These are phyloP conservation scores for Eucalyptus victrix DNA, from an alignment of 345 rosid species.

Conservation along the genomic window DNA sequence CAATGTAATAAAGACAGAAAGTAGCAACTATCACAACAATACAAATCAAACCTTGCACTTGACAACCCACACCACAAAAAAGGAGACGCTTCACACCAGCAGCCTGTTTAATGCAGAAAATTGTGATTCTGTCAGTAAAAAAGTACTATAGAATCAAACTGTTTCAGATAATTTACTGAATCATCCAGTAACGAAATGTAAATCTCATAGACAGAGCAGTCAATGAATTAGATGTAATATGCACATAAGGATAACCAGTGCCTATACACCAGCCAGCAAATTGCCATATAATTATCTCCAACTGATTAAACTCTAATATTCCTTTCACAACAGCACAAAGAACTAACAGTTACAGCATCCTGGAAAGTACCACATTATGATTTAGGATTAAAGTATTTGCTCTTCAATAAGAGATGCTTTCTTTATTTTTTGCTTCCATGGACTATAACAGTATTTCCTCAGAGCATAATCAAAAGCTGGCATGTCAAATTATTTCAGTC, in stretches of 20 bases:
- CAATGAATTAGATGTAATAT: not conserved
- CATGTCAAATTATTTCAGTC: not conserved
- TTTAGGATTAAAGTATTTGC: not conserved
- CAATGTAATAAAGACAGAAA: conserved; percentile 11
- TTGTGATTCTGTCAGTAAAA: not conserved
- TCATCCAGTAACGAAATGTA: not conserved
- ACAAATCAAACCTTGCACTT: conserved; percentile 68
- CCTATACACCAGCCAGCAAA: not conserved
- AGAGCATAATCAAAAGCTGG: not conserved
- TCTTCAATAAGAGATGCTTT: not conserved
- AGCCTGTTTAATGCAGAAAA: conserved; percentile 32
- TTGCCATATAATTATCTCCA: not conserved
- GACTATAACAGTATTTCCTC: not conserved
- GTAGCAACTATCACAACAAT: not conserved
- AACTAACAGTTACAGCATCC: not conserved
- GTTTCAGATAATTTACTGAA: not conserved
- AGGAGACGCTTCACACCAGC: conserved; percentile 95
- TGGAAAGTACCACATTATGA: not conserved
- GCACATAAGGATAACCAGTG: not conserved
- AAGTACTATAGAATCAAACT: not conserved
- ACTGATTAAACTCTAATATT: not conserved
- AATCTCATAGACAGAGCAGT: not conserved
- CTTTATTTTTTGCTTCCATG: not conserved
- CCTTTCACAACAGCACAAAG: not conserved
- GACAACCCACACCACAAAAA: conserved; percentile 97